Evolutionary conservation across 1,284 basidiomycete genomes (phyloP).

Genomic region (Inonotus obliquus): DNA sequence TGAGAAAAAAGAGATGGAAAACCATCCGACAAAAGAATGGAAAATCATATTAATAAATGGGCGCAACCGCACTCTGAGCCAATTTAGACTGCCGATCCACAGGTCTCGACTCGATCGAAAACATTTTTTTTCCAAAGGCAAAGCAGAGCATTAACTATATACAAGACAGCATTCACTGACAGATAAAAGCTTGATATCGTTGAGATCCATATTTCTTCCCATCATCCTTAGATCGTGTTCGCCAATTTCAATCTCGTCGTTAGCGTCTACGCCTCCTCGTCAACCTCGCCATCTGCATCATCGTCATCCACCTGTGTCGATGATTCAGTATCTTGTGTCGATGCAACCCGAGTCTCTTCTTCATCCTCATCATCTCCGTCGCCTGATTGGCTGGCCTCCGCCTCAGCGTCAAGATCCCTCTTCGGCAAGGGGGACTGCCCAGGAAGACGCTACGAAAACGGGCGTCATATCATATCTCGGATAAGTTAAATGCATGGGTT

Average conservation of each 20-base stretch:
- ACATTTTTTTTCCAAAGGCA: not conserved
- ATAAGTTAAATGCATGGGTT: not conserved
- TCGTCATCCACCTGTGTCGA: conserved; percentile 8
- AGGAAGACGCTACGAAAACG: conserved; percentile 47
- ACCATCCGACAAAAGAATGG: not conserved
- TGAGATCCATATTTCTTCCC: no score
- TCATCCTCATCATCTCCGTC: conserved; percentile 22
- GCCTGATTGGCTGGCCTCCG: conserved; percentile 20
- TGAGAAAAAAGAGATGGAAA: not conserved
- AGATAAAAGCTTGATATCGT: no score
- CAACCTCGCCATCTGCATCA: not conserved
- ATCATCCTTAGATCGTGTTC: not conserved
- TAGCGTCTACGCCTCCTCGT: conserved; percentile 2
- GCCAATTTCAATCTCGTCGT: not conserved
- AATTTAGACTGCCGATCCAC: not conserved
- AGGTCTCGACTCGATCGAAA: not conserved
- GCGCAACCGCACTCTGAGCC: not conserved
- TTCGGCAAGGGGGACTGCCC: conserved; percentile 53
- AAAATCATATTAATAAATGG: not conserved
- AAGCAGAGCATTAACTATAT: not conserved
- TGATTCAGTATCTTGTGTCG: conserved; percentile 23
- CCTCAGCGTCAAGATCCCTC: conserved; percentile 25
- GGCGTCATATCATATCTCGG: not conserved
- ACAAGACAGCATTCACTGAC: not conserved
- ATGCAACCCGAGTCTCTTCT: conserved; percentile 30